phyloP scores from a whole-genome alignment of 345 rosid species.

The Citrus trifoliata region DNA sequence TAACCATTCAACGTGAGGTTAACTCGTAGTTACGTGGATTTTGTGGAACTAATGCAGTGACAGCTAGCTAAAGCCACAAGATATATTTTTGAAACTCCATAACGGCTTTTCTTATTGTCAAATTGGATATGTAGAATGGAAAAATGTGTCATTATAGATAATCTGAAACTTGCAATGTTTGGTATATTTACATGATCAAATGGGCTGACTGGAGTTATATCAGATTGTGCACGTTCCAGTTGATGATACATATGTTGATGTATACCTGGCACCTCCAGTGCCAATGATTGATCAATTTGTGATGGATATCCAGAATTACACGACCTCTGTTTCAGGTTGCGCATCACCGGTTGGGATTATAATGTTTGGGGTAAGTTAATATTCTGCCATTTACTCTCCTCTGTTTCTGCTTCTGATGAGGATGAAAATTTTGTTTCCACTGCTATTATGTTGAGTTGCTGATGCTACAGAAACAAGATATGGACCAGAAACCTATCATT shows the following conservation, averaged over 20 bases:
- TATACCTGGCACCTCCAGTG: slow-evolving; percentile 33
- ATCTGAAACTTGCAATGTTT: background rate
- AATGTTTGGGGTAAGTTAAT: slow-evolving; percentile 62
- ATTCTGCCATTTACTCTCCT: slow-evolving; percentile 5
- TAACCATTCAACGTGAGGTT: no score
- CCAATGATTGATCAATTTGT: slow-evolving; percentile 49
- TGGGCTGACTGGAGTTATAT: background rate
- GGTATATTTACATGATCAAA: background rate
- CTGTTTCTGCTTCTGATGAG: slow-evolving; percentile 4
- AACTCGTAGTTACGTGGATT: no score
- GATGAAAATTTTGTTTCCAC: slow-evolving; percentile 1
- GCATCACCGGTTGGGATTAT: slow-evolving; percentile 60
- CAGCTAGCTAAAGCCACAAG: no score
- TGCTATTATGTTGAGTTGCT: slow-evolving; percentile 10
- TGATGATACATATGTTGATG: background rate
- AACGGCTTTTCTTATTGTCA: background rate
- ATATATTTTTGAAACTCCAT: background rate
- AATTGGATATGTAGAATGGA: background rate
- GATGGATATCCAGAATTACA: slow-evolving; percentile 50
- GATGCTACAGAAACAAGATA: slow-evolving; percentile 37
- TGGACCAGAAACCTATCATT: slow-evolving; percentile 41
- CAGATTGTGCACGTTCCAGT: background rate
- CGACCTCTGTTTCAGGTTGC: slow-evolving; percentile 50
- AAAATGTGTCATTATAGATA: background rate
- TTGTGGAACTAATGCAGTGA: no score